Evolutionary conservation across 2,329 filamentous ascomycete genomes (phyloP).

Genomic region (Chaetomiaceae sp.): DNA sequence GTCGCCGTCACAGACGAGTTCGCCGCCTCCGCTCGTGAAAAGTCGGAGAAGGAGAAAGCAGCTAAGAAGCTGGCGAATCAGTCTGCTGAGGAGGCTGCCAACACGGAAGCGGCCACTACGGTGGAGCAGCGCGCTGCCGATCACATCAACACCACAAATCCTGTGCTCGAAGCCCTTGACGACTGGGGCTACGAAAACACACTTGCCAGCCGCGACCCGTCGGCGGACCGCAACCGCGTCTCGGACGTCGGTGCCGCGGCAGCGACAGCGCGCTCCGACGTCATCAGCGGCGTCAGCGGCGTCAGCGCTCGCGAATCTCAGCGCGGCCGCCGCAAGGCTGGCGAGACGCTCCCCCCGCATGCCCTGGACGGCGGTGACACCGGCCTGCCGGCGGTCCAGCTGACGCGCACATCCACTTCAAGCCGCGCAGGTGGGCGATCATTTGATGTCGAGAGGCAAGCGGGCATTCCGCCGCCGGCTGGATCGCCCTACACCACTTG

Average conservation of each 20-base stretch:
- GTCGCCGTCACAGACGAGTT: conserved; percentile 68
- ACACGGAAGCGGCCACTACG: conserved; percentile 26
- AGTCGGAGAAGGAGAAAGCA: conserved; percentile 57
- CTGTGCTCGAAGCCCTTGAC: conserved; percentile 33
- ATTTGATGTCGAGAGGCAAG: conserved; percentile 26
- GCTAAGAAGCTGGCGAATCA: conserved; percentile 32
- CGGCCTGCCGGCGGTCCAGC: conserved; percentile 26
- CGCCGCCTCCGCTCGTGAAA: conserved; percentile 60
- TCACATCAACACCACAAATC: conserved; percentile 41
- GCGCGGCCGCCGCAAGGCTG: conserved; percentile 46
- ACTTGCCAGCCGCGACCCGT: conserved; percentile 29
- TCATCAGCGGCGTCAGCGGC: conserved; percentile 3
- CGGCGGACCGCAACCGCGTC: conserved; percentile 35
- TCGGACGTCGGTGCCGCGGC: conserved; percentile 38
- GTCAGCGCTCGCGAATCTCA: conserved; percentile 39
- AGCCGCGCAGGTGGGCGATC: conserved; percentile 13
- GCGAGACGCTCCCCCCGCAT: conserved; percentile 40
- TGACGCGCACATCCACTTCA: conserved; percentile 22
- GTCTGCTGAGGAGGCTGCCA: conserved; percentile 8
- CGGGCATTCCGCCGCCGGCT: conserved; percentile 14
- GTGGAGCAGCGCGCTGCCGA: conserved; percentile 44
- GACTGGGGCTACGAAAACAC: conserved; percentile 39
- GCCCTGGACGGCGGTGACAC: conserved; percentile 24
- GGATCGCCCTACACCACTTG: conserved; percentile 19
- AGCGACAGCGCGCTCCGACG: conserved; percentile 26